Evolutionary conservation across 768 basidiomycete species (phyloP), one percentile per base, ranked within the genome.

Genomic region (Pleurotus tuoliensis): DNA sequence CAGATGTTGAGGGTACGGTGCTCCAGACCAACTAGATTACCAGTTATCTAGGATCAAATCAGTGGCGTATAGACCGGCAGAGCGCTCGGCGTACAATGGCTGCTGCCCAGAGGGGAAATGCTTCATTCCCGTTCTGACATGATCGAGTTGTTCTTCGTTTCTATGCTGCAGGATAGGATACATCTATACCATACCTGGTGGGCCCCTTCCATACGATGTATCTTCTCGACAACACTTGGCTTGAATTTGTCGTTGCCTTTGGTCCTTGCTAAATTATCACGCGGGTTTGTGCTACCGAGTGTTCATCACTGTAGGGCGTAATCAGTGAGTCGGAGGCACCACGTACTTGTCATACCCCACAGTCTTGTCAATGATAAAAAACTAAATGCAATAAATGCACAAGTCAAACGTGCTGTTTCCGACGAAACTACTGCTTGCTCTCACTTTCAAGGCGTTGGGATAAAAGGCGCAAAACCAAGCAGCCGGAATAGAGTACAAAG

Each of bases 131-230:
- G 41, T 73, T 73, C 59, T 60, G 50, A 27, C 25, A 30, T 3
- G 25, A 30, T 52, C 43, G 11, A 52, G 46, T 47, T 47, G 1
- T 18, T 15, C 44, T 16, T 11, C 24, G 7, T 27, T 11, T 25
- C 34, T 25, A 11, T 20, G 12, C 38, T 59, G 5, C 2, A 9
- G 2, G 20, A 20, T 20, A 50, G 18, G 12, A n/a, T 40, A 24
- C 12, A 49, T n/a, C 15, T 8, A 27, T 20, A 51, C 11, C 55
- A 18, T 30, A 56, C 58, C 39, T 62, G 27, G 47, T 73, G 74
- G 2, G 74, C 73, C 5, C 71, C 75, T 58, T 72, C 69, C 72
- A 76, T 69, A 18, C 73, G 65, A 45, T 66, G 65, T 3, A 69
- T 57, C 4, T 63, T 64, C 20, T 60, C 63, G 1, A 64, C 65